Evolutionary conservation across 2,329 filamentous ascomycete species (phyloP).

Genomic region (Zasmidium angulare): DNA sequence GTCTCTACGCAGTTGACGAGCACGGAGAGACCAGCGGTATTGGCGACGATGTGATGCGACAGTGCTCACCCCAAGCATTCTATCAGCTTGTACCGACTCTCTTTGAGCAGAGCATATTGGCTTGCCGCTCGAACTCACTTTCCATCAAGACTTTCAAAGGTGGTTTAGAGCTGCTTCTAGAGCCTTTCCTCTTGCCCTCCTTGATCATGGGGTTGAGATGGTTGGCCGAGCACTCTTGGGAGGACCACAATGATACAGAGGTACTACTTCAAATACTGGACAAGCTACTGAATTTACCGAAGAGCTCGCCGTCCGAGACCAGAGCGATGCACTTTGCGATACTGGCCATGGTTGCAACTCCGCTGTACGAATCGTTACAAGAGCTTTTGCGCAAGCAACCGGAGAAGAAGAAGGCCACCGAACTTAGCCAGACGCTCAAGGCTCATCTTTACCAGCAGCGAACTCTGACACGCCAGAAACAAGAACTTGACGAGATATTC

Average conservation of each 20-base stretch:
- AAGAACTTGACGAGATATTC: slow-evolving; percentile 68
- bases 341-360: slow-evolving; percentile 68
- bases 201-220: slow-evolving; percentile 72
- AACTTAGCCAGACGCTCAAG: slow-evolving; percentile 64
- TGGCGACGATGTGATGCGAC: slow-evolving; percentile 77
- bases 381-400: slow-evolving; percentile 67
- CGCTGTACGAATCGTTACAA: slow-evolving; percentile 66
- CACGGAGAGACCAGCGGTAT: slow-evolving; percentile 60
- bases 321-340: slow-evolving; percentile 69
- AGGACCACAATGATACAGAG: slow-evolving; percentile 62
- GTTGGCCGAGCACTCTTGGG: slow-evolving; percentile 68
- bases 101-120: slow-evolving; percentile 72
- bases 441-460: slow-evolving; percentile 59
- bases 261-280: slow-evolving; percentile 71
- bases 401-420: slow-evolving; percentile 65
- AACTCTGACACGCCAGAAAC: slow-evolving; percentile 61
- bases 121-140: slow-evolving; percentile 64
- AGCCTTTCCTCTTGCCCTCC: slow-evolving; percentile 77
- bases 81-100: slow-evolving; percentile 75
- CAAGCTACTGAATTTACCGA: slow-evolving; percentile 64
- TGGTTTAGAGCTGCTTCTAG: slow-evolving; percentile 76
- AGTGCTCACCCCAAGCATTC: slow-evolving; percentile 79
- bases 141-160: slow-evolving; percentile 69
- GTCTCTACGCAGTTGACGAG: slow-evolving; percentile 70
- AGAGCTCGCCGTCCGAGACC: slow-evolving; percentile 70